Base-by-base conservation (phyloP, 1,139 yeast genomes). In the Yamadazyma songkhlaensis region DNA sequence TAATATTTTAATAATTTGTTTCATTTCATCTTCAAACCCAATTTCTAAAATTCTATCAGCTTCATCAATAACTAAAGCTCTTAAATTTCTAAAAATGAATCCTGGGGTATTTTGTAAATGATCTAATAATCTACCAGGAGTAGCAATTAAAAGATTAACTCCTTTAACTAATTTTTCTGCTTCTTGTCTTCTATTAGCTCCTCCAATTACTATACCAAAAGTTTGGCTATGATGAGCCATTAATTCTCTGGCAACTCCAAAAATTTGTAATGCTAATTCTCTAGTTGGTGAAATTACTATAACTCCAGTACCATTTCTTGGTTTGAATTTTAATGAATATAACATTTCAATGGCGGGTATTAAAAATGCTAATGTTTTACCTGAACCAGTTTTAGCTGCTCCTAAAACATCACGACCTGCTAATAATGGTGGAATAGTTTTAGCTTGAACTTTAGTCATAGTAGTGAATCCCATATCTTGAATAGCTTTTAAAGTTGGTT, bases 341-440 rank as follows among this genome's bases (percentile, higher is more conserved):
- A 92, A 72, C 67, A 89, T 69, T 65, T 94, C 97, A 49, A 94
- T 74, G 67, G 94, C 75, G 2, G 99, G 99, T 41, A 94, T 66
- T n/a, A 88, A 79, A 59, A 94, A 94, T 1, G 98, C 98, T 4
- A 97, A 97, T 0, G 99, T 94, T 58, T 94, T 94, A 71, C 99
- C 99, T 24, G 96, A 86, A 53, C 99, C 99, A 1, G 99, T 94
- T 55, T 97, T 77, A 14, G 99, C 99, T 96, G 94, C 94, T 54
- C 97, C 97, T 40, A 90, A 74, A 20, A 90, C 97, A 64, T 90
- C 97, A 52, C 90, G 79, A 31, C 98, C 97, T 0, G 97, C 96
- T 50, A 90, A 69, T 47, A 92, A 71, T 11, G 97, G 97, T 7
- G 97, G 97, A 41, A 90, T 90, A 11, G 97, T 88, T 60, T 89